Conservation (phyloP, 2,329 filamentous ascomycete genomes). For the Tolypocladium capitatum region DNA sequence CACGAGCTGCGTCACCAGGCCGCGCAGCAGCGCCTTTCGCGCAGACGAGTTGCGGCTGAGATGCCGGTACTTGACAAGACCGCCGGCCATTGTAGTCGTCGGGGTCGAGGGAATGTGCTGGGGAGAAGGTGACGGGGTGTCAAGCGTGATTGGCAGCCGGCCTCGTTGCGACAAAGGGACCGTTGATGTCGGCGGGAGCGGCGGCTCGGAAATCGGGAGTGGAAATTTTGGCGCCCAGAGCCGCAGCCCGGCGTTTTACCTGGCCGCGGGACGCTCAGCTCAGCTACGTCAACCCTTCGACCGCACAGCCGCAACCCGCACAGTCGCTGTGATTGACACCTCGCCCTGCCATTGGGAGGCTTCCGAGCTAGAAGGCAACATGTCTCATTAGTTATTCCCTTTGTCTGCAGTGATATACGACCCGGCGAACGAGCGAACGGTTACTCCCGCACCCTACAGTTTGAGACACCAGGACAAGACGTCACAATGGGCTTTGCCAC, state of each 20-base stretch:
- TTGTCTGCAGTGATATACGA: background rate
- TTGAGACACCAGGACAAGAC: constrained; percentile 1
- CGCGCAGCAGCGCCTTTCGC: constrained; percentile 82
- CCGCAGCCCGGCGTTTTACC: background rate
- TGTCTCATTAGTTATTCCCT: constrained; percentile 6
- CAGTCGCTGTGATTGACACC: background rate
- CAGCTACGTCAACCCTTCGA: background rate
- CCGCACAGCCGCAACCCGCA: background rate
- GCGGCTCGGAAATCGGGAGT: background rate
- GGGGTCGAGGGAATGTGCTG: background rate
- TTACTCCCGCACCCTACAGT: background rate
- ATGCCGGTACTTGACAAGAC: constrained; percentile 76
- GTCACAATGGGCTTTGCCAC: constrained; percentile 57
- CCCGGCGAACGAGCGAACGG: background rate
- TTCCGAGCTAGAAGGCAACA: constrained; percentile 17
- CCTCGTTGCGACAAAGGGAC: background rate
- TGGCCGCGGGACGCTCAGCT: background rate
- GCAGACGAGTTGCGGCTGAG: constrained; percentile 77
- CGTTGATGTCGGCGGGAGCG: background rate
- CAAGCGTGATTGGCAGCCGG: background rate
- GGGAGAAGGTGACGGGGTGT: background rate
- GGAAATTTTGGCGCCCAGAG: background rate
- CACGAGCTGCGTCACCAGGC: constrained; percentile 90
- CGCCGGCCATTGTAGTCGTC: constrained; percentile 58
- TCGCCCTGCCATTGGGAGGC: constrained; percentile 5